Evolutionary conservation across 1,139 yeast genomes (phyloP).

Genomic region (Suhomyces anneliseae): DNA sequence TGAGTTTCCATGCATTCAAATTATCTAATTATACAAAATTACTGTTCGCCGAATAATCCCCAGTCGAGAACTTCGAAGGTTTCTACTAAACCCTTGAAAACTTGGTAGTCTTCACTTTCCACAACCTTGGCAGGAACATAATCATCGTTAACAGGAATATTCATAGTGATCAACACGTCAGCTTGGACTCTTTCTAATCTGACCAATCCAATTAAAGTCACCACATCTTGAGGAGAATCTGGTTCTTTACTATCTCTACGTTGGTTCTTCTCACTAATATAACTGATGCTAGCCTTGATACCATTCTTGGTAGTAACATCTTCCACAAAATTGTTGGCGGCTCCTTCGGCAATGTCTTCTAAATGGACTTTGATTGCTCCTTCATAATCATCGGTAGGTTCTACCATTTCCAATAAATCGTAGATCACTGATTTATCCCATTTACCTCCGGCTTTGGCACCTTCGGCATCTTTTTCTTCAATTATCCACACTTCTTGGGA

Average conservation of each 20-base stretch:
- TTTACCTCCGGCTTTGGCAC: conserved; percentile 27
- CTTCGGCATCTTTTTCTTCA: conserved; percentile 21
- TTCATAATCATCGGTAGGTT: conserved; percentile 27
- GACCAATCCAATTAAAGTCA: conserved; percentile 52
- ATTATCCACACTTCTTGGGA: conserved; percentile 79
- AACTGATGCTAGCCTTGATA: conserved; percentile 12
- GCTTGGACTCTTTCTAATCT: conserved; percentile 53
- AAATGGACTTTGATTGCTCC: conserved; percentile 43
- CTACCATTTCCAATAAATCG: conserved; percentile 67
- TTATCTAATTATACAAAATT: too few species aligned
- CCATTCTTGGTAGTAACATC: conserved; percentile 12
- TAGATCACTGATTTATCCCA: conserved; percentile 64
- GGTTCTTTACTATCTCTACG: conserved; percentile 51
- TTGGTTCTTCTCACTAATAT: conserved; percentile 27
- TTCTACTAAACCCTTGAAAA: conserved; percentile 19
- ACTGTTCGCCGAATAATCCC: conserved; percentile 24
- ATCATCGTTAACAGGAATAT: conserved; percentile 43
- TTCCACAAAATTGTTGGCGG: conserved; percentile 11
- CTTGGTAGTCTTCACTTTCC: conserved; percentile 14
- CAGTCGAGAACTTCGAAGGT: conserved; percentile 27
- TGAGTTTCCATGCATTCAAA: too few species aligned
- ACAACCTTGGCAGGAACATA: conserved; percentile 12
- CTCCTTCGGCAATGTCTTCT: conserved; percentile 36
- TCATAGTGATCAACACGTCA: conserved; percentile 63
- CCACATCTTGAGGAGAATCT: conserved; percentile 25